These are phyloP conservation scores for Pyracantha coccinea DNA, from an alignment of 331 rosid genomes.

Conservation along the genomic window DNA sequence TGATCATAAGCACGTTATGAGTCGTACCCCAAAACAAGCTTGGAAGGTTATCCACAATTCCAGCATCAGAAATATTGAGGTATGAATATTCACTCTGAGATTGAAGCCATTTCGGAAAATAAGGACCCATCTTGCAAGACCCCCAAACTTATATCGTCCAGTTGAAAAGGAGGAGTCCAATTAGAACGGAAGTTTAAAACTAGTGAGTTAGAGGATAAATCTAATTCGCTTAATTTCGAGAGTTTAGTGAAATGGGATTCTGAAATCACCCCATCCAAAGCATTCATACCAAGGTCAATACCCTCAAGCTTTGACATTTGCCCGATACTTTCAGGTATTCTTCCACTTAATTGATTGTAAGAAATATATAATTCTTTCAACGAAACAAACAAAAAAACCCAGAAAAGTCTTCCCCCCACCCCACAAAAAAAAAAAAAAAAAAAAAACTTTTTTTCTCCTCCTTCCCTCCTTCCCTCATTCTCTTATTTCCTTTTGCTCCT, in stretches of 20 bases:
- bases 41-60: neutral
- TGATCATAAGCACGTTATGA: rapidly evolving
- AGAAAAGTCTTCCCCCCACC: no score
- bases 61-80: neutral
- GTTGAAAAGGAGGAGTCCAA: neutral
- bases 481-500: no score
- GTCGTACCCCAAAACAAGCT: neutral
- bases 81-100: neutral
- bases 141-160: rapidly evolving
- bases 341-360: no score
- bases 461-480: no score
- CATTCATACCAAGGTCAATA: neutral
- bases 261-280: neutral
- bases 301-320: neutral
- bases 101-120: constrained; percentile 5
- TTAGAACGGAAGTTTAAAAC: no score
- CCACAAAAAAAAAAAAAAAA: no score
- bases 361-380: no score
- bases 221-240: rapidly evolving
- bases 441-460: no score
- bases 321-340: neutral
- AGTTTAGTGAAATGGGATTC: neutral
- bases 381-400: no score
- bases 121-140: neutral
- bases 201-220: neutral